These are phyloP conservation scores for Xylariomycetidae sp. DNA, from an alignment of 2,329 filamentous ascomycete genomes.

Conservation along the genomic window DNA sequence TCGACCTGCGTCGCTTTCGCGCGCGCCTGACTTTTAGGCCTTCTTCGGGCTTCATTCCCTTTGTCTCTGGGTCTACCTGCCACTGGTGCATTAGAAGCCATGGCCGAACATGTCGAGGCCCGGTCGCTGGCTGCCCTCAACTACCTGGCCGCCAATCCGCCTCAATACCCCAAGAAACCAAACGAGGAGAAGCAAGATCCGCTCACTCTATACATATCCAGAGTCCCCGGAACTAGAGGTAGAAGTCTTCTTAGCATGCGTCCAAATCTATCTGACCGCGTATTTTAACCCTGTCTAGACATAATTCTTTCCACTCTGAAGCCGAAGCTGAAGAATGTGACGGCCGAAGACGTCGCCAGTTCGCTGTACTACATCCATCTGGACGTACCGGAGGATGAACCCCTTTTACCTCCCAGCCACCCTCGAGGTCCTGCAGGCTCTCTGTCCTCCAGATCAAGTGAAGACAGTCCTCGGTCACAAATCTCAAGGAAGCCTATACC, in stretches of 20 bases:
- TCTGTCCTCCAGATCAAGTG: slow-evolving; percentile 34
- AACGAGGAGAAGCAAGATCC: slow-evolving; percentile 62
- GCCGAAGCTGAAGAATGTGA: slow-evolving; percentile 82
- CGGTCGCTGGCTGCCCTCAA: slow-evolving; percentile 77
- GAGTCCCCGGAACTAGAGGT: slow-evolving; percentile 89
- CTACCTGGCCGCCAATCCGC: slow-evolving; percentile 76
- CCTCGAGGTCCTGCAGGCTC: slow-evolving; percentile 24
- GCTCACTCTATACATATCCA: slow-evolving; percentile 81
- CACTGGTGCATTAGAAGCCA: too few species aligned
- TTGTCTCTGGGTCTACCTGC: too few species aligned
- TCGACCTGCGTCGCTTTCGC: too few species aligned
- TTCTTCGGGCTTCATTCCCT: too few species aligned
- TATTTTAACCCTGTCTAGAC: slow-evolving; percentile 46
- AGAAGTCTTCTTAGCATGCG: slow-evolving; percentile 19
- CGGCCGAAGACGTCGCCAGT: slow-evolving; percentile 75
- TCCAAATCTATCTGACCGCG: slow-evolving; percentile 2
- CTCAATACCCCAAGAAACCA: slow-evolving; percentile 75
- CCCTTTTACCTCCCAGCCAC: slow-evolving; percentile 26
- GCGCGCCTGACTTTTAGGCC: too few species aligned
- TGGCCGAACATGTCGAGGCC: slow-evolving; percentile 59
- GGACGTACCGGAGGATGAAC: slow-evolving; percentile 53
- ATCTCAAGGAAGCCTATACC: slow-evolving; percentile 49
- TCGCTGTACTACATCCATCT: slow-evolving; percentile 91
- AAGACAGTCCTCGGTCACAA: slow-evolving; percentile 34
- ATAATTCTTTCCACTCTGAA: slow-evolving; percentile 89